These are phyloP conservation scores for Colletotrichum coccodes DNA, from an alignment of 2,329 filamentous ascomycete genomes.

Conservation along the genomic window DNA sequence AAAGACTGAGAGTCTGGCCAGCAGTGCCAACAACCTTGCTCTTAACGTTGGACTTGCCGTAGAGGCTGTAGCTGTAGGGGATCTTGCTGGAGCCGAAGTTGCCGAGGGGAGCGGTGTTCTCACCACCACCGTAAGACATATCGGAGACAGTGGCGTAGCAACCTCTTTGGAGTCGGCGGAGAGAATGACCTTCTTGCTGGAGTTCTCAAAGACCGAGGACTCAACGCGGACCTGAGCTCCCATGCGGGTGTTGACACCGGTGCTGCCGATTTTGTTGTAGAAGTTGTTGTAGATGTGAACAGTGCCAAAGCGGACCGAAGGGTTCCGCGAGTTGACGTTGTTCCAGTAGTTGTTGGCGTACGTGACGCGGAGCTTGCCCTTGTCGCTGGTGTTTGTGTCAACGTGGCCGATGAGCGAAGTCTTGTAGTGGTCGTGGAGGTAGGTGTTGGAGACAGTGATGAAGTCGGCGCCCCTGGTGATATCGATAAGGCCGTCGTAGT, in stretches of 20 bases:
- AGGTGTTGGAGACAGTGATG: conserved; percentile 58
- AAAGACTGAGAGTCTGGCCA: conserved; percentile 49
- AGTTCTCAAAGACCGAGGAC: conserved; percentile 60
- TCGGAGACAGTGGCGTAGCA: conserved; percentile 53
- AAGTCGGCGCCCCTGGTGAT: conserved; percentile 71
- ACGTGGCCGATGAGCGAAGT: conserved; percentile 68
- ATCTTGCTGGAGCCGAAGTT: conserved; percentile 65
- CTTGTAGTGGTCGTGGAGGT: conserved; percentile 64
- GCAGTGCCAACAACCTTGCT: conserved; percentile 50
- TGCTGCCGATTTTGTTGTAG: conserved; percentile 41
- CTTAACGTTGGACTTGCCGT: conserved; percentile 59
- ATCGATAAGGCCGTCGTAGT: conserved; percentile 75
- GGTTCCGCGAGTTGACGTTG: conserved; percentile 72
- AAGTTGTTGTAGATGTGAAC: conserved; percentile 69
- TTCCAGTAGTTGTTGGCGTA: conserved; percentile 74
- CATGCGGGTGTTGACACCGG: conserved; percentile 65
- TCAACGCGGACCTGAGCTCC: conserved; percentile 66
- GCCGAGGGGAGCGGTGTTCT: conserved; percentile 59
- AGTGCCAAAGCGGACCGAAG: conserved; percentile 73
- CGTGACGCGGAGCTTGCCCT: conserved; percentile 70
- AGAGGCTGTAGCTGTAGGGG: conserved; percentile 54
- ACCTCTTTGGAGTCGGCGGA: conserved; percentile 52
- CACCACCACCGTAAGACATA: conserved; percentile 53
- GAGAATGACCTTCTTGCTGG: conserved; percentile 48
- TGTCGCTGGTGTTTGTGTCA: conserved; percentile 66